A percentile compares a stretch with the other conserved stretches of the same genome.
Evolutionary conservation across 2,329 filamentous ascomycete species (phyloP).

Genomic region (Aspergillus flavus): DNA sequence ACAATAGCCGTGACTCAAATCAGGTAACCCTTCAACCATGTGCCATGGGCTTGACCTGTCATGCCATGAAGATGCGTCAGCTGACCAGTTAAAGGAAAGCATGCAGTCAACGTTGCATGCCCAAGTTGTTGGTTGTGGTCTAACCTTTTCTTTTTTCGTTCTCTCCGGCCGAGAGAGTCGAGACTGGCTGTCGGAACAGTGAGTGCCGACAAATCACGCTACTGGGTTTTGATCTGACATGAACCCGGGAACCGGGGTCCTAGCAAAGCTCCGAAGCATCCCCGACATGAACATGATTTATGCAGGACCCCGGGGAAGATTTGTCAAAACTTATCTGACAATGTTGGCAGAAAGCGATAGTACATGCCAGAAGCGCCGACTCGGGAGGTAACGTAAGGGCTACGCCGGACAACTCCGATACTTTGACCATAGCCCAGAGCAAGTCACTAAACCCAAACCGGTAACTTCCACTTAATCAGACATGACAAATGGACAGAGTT

Average conservation of each 20-base stretch:
- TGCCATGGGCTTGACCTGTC: not conserved
- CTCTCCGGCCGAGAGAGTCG: not conserved
- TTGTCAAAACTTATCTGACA: not conserved
- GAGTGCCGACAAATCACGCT: not conserved
- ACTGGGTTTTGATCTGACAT: not conserved
- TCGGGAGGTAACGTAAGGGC: not conserved
- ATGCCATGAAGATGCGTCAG: not conserved
- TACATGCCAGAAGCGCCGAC: constrained; percentile 8
- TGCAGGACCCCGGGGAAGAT: not conserved
- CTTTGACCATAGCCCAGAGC: not conserved
- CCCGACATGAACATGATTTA: not conserved
- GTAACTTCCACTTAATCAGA: not conserved
- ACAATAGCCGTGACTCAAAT: not conserved
- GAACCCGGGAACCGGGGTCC: not conserved
- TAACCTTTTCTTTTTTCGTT: not conserved
- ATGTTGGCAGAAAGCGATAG: constrained; percentile 12
- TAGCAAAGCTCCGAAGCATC: not conserved
- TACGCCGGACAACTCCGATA: constrained; percentile 11
- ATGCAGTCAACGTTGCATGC: not conserved
- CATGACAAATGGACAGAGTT: constrained; percentile 1
- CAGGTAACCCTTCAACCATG: not conserved
- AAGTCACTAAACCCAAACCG: not conserved
- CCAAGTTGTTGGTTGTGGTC: not conserved
- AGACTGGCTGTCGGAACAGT: not conserved
- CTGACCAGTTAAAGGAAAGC: not conserved